These are phyloP conservation scores for Arabidopsis arenosa DNA, from an alignment of 345 rosid species.

Conservation along the genomic window DNA sequence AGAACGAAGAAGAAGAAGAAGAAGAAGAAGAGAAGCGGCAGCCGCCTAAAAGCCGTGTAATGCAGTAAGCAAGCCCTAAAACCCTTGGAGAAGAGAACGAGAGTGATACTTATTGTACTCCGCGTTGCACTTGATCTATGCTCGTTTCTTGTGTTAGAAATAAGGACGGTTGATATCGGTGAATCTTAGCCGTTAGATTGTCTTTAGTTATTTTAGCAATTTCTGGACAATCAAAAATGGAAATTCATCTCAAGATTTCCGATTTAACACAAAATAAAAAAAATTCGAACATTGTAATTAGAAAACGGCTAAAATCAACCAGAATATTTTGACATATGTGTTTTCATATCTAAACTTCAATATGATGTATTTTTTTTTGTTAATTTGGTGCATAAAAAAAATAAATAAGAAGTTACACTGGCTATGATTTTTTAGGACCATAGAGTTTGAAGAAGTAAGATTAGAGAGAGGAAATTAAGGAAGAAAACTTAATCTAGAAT, in stretches of 20 bases:
- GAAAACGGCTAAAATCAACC: no score
- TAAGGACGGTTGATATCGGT: conserved; percentile 14
- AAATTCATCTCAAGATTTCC: not conserved
- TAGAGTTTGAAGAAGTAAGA: no score
- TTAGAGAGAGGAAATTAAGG: no score
- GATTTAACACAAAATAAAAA: no score
- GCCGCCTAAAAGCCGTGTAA: conserved; percentile 39
- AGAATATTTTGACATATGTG: no score
- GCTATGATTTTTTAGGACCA: no score
- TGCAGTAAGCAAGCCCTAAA: conserved; percentile 43
- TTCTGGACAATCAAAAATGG: not conserved
- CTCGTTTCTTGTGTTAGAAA: conserved; percentile 9
- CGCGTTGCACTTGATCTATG: conserved; percentile 23
- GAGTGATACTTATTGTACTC: conserved; percentile 23
- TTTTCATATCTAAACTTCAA: no score
- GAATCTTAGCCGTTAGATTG: conserved; percentile 26
- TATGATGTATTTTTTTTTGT: no score
- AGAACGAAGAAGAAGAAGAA: conserved; percentile 18
- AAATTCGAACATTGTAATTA: no score
- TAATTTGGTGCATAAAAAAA: no score
- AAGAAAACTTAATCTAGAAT: no score
- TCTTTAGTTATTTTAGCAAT: not conserved
- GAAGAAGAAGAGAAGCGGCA: conserved; percentile 19
- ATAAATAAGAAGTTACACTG: no score
- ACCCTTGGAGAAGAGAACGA: conserved; percentile 34